Evolutionary conservation across 805 yeast species (phyloP).

Genomic region (Teunomyces lycoperdinae): DNA sequence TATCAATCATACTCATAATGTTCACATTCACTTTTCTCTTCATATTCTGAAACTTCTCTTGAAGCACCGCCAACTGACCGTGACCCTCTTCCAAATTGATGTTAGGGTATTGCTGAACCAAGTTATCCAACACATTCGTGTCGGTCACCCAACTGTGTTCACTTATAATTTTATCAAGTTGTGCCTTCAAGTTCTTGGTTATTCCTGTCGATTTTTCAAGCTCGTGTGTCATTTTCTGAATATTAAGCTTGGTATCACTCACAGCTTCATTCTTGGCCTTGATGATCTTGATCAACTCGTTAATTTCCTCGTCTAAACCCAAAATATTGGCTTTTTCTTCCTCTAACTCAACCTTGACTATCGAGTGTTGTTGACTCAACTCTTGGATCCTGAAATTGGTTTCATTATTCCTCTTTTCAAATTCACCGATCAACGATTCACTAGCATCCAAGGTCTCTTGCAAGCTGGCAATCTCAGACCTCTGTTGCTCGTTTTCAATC

Average conservation of each 20-base stretch:
- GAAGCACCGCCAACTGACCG: constrained; percentile 52
- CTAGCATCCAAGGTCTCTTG: constrained; percentile 41
- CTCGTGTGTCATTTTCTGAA: constrained; percentile 55
- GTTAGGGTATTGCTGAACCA: constrained; percentile 60
- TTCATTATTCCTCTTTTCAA: background rate
- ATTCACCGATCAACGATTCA: constrained; percentile 31
- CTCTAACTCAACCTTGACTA: constrained; percentile 36
- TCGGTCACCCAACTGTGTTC: constrained; percentile 76
- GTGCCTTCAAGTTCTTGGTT: constrained; percentile 32
- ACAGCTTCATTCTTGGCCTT: constrained; percentile 42
- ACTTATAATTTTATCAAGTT: constrained; percentile 44
- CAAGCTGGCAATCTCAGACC: constrained; percentile 50
- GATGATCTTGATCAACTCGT: constrained; percentile 50
- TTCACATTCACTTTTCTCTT: constrained; percentile 79
- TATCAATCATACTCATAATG: constrained; percentile 88
- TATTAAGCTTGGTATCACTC: constrained; percentile 47
- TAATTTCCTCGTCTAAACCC: constrained; percentile 75
- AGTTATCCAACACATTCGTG: constrained; percentile 50
- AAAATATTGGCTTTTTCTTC: constrained; percentile 57
- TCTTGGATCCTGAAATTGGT: constrained; percentile 18
- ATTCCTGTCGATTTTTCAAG: constrained; percentile 46
- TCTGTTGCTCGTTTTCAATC: constrained; percentile 67
- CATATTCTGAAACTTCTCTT: constrained; percentile 63
- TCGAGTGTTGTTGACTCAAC: constrained; percentile 16
- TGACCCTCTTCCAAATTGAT: constrained; percentile 63